Conservation (phyloP, 2,329 filamentous ascomycete genomes). For the Penicillium rolfsii region DNA sequence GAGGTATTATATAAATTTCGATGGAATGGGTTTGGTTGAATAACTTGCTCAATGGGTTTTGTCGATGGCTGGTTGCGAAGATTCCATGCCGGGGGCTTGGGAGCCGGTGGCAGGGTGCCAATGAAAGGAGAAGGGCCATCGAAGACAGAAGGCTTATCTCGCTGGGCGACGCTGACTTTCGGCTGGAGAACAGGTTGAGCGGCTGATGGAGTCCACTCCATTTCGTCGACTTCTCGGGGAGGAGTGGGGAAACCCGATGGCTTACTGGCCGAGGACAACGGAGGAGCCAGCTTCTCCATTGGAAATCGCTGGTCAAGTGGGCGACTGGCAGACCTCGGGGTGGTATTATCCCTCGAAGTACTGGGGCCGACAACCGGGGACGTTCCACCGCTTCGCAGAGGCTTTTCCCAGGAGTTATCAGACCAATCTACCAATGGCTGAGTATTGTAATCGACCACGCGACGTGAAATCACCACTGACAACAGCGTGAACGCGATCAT, state of each 20-base stretch:
- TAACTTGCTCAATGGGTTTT: conserved; percentile 41
- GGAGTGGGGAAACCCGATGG: conserved; percentile 41
- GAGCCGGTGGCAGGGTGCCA: conserved; percentile 47
- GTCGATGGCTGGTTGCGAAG: conserved; percentile 39
- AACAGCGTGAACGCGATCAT: conserved; percentile 47
- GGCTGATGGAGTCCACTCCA: conserved; percentile 56
- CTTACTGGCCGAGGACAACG: conserved; percentile 26
- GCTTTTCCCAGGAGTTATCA: conserved; percentile 39
- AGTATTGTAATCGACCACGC: conserved; percentile 45
- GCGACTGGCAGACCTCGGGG: conserved; percentile 20
- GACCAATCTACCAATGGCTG: conserved; percentile 49
- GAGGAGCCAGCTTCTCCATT: conserved; percentile 45
- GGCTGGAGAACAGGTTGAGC: conserved; percentile 40
- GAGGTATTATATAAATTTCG: conserved; percentile 34
- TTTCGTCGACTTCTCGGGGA: conserved; percentile 47
- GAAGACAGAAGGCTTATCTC: conserved; percentile 35
- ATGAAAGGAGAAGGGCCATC: conserved; percentile 48
- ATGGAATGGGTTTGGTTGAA: conserved; percentile 45
- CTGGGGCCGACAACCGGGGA: conserved; percentile 24
- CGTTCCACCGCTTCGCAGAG: conserved; percentile 27
- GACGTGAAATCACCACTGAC: conserved; percentile 43
- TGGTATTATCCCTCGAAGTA: conserved; percentile 19
- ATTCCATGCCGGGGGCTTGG: conserved; percentile 46
- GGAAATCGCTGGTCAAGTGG: conserved; percentile 40
- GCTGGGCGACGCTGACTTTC: conserved; percentile 35